Conservation (phyloP, 805 yeast species). For the Naumovozyma baii region DNA sequence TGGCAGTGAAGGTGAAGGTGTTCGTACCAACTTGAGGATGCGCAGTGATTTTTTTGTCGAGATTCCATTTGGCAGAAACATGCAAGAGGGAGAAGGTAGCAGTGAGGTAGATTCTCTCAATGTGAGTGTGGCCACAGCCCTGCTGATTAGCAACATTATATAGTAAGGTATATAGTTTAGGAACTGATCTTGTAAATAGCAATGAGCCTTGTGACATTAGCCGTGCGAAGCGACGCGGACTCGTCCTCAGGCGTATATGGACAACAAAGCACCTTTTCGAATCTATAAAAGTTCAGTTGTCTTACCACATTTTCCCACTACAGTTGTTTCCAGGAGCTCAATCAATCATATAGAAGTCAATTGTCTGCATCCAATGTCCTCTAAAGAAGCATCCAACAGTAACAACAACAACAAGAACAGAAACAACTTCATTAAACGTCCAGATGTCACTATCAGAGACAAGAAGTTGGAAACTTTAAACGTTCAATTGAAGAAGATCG, state of each 20-base stretch:
- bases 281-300: no score
- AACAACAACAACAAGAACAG: slow-evolving; percentile 2
- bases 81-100: neutral
- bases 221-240: no score
- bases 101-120: slow-evolving; percentile 65
- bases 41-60: slow-evolving; percentile 42
- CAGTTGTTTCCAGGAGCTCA: no score
- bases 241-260: no score
- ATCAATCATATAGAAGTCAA: no score
- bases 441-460: slow-evolving; percentile 60
- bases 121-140: slow-evolving; percentile 82
- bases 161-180: no score
- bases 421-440: slow-evolving; percentile 48
- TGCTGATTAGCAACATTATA: slow-evolving; percentile 37
- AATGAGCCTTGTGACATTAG: no score
- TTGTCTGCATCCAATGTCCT: slow-evolving; percentile 5
- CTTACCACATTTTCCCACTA: no score
- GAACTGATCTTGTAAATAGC: no score
- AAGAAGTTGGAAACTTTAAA: slow-evolving; percentile 45
- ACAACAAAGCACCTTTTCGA: no score
- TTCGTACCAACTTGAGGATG: slow-evolving; percentile 53
- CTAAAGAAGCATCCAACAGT: slow-evolving; percentile 1
- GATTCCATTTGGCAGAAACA: slow-evolving; percentile 21
- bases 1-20: slow-evolving; percentile 82
- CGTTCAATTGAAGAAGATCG: slow-evolving; percentile 54